Conservation (phyloP, 495 filamentous ascomycete species). For the Annulohypoxylon stygium region DNA sequence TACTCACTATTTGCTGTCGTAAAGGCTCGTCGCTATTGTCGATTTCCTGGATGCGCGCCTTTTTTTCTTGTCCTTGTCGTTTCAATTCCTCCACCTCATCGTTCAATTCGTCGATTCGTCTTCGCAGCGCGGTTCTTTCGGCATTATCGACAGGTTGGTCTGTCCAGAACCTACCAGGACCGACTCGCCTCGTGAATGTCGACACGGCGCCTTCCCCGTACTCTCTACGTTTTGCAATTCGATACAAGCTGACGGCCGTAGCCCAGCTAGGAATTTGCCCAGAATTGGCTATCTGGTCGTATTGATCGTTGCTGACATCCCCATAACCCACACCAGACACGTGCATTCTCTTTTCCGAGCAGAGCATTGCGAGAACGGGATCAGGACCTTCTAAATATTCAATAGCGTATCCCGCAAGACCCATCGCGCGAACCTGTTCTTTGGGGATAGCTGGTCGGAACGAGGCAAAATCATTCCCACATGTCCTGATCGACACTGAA, state of each 20-base stretch:
- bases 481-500: slow-evolving; percentile 73
- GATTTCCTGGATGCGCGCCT: slow-evolving; percentile 53
- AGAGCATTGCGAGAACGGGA: slow-evolving; percentile 88
- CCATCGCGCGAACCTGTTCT: slow-evolving; percentile 66
- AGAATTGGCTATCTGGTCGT: slow-evolving; percentile 65
- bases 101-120: slow-evolving; percentile 51
- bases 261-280: slow-evolving; percentile 71
- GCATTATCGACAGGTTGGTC: slow-evolving; percentile 77
- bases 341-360: slow-evolving; percentile 73
- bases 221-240: slow-evolving; percentile 74
- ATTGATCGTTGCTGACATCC: slow-evolving; percentile 75
- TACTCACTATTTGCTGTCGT: slow-evolving; percentile 52
- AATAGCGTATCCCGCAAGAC: slow-evolving; percentile 83
- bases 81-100: slow-evolving; percentile 53
- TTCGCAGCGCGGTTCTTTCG: slow-evolving; percentile 65
- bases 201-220: slow-evolving; percentile 78
- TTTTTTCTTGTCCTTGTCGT: slow-evolving; percentile 55
- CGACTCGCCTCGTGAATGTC: slow-evolving; percentile 69
- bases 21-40: slow-evolving; percentile 29
- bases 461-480: slow-evolving; percentile 59
- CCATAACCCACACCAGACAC: slow-evolving; percentile 71
- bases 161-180: slow-evolving; percentile 75
- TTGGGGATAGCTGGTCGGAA: slow-evolving; percentile 69
- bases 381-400: slow-evolving; percentile 85
- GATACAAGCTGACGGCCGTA: slow-evolving; percentile 69